These are phyloP conservation scores for Astrocystis sublimbata DNA, from an alignment of 495 filamentous ascomycete species.

Conservation along the genomic window DNA sequence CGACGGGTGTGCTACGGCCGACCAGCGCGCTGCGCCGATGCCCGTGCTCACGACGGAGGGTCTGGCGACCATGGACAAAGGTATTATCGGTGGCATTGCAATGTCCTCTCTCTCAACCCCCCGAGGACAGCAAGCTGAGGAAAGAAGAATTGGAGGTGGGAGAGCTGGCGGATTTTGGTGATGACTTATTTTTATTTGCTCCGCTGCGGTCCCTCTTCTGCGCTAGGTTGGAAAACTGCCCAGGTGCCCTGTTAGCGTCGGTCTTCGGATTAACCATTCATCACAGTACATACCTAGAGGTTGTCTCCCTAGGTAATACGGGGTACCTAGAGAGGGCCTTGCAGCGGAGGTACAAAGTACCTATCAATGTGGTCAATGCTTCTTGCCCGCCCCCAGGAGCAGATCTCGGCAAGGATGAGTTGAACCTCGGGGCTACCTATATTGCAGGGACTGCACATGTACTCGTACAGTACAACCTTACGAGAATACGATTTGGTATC, in stretches of 20 bases:
- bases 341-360: too few species aligned
- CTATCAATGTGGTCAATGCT: neutral
- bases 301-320: neutral
- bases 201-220: neutral
- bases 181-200: conserved; percentile 15
- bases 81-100: conserved; percentile 33
- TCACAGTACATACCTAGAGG: neutral
- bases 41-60: conserved; percentile 4
- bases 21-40: conserved; percentile 6
- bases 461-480: too few species aligned
- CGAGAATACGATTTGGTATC: too few species aligned
- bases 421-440: too few species aligned
- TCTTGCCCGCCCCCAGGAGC: too few species aligned
- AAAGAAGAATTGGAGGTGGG: neutral
- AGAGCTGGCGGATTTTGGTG: neutral
- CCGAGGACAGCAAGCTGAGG: conserved; percentile 4
- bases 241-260: too few species aligned
- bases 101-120: conserved; percentile 19
- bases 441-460: too few species aligned
- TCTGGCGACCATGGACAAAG: conserved; percentile 19
- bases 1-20: neutral
- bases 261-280: conserved; percentile 20
- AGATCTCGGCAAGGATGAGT: too few species aligned
- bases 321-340: neutral
- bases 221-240: conserved; percentile 8